Conservation (phyloP, 2,329 filamentous ascomycete genomes). For the Fusarium irregulare region DNA sequence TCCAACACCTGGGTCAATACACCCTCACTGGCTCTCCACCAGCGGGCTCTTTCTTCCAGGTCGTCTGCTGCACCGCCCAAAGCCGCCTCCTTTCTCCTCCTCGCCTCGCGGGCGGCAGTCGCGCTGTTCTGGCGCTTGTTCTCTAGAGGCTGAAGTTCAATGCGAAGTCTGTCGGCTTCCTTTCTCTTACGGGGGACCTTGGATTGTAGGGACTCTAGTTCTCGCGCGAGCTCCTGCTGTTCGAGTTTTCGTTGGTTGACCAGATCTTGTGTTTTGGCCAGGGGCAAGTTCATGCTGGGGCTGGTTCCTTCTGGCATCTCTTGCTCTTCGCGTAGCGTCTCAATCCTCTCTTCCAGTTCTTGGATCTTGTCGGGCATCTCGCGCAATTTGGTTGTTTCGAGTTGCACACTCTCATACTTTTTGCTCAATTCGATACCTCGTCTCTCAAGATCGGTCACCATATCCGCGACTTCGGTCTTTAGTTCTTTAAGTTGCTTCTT, state of each 20-base stretch:
- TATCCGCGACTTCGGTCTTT: conserved; percentile 80
- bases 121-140: conserved; percentile 72
- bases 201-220: conserved; percentile 71
- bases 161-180: conserved; percentile 73
- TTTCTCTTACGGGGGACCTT: conserved; percentile 73
- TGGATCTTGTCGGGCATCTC: conserved; percentile 64
- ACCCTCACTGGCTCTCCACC: conserved; percentile 77
- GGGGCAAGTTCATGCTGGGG: conserved; percentile 64
- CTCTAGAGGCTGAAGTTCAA: conserved; percentile 76
- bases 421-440: conserved; percentile 68
- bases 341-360: conserved; percentile 62
- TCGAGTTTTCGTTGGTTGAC: conserved; percentile 63
- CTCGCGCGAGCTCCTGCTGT: conserved; percentile 68
- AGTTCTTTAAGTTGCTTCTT: conserved; percentile 83
- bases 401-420: conserved; percentile 62
- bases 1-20: conserved; percentile 72
- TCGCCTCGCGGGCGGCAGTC: conserved; percentile 76
- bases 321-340: conserved; percentile 57
- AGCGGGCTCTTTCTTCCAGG: conserved; percentile 78
- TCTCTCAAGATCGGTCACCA: conserved; percentile 78
- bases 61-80: conserved; percentile 76
- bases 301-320: conserved; percentile 49
- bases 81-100: conserved; percentile 73
- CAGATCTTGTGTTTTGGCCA: conserved; percentile 66
- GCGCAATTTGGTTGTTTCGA: conserved; percentile 61